Base-by-base conservation (phyloP, 2,329 filamentous ascomycete species). In the Trichoderma simmonsii region DNA sequence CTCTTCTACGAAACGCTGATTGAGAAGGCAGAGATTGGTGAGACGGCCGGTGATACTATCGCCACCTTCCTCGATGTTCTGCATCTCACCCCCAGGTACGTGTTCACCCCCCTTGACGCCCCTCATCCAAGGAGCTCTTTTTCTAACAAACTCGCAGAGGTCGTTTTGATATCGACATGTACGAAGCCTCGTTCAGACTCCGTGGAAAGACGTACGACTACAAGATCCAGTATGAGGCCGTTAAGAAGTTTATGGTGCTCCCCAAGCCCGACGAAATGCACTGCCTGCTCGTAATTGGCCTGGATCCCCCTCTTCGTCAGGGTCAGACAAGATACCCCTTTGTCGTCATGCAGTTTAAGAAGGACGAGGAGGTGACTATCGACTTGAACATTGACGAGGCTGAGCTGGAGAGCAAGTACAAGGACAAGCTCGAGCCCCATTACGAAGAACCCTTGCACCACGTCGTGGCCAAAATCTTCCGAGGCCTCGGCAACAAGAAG, bases 131-230 rank as follows among this genome's bases (percentile, higher is more conserved):
- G 2, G 11, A 3, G 24, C 36, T 26, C 18, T 32, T 26, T 26
- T 69, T 65, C 51, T 71, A 9, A 71, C 28, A 68, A 8, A 56
- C 65, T 57, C 74, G 73, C 83, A 95, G 96, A 92, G 97, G 96
- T 81, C 95, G 96, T 76, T 99, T 99, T 87, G 96, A 98, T 82
- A 97, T 99, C 84, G 96, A 99, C 82, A 97, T 99, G 92, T 99
- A 99, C 88, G 96, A 98, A 82, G 92, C 90, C 18, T 98, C 96
- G 2, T 98, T 99, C 88, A 92, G 96, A 74, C 88, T 99, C 74
- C 95, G 96, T 75, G 96, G 96, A 79, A 99, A 99, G 85, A 99
- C 96, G 28, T 99, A 99, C 86, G 97, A 99, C 85, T 99, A 99
- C 90, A 99, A 99, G 88, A 98, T 99, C 76, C 94, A 98, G 81